Evolutionary conservation across 2,329 filamentous ascomycete genomes (phyloP).

Genomic region (Graphilbum sp.): DNA sequence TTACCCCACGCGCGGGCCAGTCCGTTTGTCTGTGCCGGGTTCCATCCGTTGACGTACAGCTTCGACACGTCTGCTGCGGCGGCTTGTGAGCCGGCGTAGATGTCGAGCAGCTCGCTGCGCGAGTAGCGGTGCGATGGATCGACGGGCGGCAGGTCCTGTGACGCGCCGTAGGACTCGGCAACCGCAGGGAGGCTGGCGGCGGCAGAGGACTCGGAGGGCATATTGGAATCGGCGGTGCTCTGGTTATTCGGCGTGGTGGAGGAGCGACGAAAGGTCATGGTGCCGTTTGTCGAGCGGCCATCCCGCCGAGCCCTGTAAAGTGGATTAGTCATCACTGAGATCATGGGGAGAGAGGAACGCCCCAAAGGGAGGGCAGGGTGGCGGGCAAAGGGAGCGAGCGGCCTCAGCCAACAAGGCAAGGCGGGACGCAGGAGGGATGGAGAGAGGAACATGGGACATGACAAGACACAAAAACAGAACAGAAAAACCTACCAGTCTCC

Average conservation of each 20-base stretch:
- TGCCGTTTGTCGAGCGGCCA: slow-evolving; percentile 42
- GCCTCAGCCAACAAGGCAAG: too few species aligned
- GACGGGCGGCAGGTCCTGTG: slow-evolving; percentile 24
- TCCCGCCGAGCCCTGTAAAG: slow-evolving; percentile 43
- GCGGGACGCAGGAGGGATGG: not conserved
- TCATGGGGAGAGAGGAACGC: not conserved
- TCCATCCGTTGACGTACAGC: slow-evolving; percentile 64
- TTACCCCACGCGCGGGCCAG: slow-evolving; percentile 59
- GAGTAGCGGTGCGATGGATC: slow-evolving; percentile 47
- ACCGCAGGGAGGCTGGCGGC: slow-evolving; percentile 8
- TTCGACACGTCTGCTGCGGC: slow-evolving; percentile 39
- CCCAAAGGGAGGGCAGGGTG: too few species aligned
- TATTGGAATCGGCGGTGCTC: slow-evolving; percentile 3
- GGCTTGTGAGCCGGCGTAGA: slow-evolving; percentile 36
- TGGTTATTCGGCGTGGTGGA: slow-evolving; percentile 37
- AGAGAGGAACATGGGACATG: too few species aligned
- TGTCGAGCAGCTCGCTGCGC: slow-evolving; percentile 61
- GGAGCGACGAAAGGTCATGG: slow-evolving; percentile 46
- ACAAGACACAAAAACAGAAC: too few species aligned
- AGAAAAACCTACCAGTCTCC: slow-evolving; percentile 10
- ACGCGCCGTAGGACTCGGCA: slow-evolving; percentile 15
- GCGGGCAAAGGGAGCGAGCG: too few species aligned
- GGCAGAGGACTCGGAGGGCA: slow-evolving; percentile 6
- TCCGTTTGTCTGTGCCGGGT: slow-evolving; percentile 56
- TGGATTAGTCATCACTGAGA: not conserved